Evolutionary conservation across 176 grass and related monocot genomes (phyloP), one percentile per base, ranked within the genome.

Genomic region (Elymus sibiricus): DNA sequence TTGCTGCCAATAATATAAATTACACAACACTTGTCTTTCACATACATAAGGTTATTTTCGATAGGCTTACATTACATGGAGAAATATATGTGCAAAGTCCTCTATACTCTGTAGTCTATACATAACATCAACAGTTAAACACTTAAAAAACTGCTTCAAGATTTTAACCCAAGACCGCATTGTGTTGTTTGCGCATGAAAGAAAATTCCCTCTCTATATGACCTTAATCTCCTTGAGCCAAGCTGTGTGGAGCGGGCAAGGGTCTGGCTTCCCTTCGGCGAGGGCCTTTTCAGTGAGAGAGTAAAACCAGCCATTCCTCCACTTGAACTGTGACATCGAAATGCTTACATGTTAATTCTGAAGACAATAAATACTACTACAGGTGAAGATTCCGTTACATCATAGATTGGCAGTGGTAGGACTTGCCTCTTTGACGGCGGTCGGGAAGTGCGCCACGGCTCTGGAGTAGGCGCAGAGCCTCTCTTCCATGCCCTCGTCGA

Each of bases 151-250:
- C n/a, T 16, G 39, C 70, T 70, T 21, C 21, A 14, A 7, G 53
- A 29, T 44, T 63, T 27, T 61, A 81, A 68, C 9, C 1, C 15
- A 55, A 81, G 53, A 24, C n/a, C 17, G 3, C 21, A 74, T 66
- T 39, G 47, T 24, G 53, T 21, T 8, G 51, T 55, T 7, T 78
- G 1, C 40, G 55, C 65, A 63, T 1, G 19, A 55, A 55, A 2
- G 13, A n/a, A n/a, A n/a, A n/a, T n/a, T n/a, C n/a, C n/a, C 2
- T 2, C 16, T 5, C 66, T 83, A 8, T 68, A 98, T 89, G 89
- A 93, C 83, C 87, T 92, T 98, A 84, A 98, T 84, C 80, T 98
- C 95, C 90, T 98, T 98, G 87, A 98, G 95, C 95, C 93, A 98
- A 86, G 91, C 90, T 26, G 95, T 98, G 74, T 98, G 95, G 43